phyloP scores from a whole-genome alignment of 768 basidiomycete genomes.

The Suillus tomentosus region DNA sequence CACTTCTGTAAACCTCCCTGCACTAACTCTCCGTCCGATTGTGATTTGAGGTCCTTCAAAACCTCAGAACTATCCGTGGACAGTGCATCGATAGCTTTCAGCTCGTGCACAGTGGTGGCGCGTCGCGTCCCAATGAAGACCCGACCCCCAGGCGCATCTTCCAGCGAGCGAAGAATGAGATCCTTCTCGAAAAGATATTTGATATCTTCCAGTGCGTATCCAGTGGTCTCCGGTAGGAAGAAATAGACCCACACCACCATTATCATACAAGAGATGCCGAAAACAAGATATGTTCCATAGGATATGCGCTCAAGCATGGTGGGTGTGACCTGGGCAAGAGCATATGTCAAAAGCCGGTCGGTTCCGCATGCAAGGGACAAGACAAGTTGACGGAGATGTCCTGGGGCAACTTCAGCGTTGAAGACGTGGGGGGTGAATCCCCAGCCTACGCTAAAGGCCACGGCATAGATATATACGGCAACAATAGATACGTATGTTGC shows the following conservation, averaged over 20 bases:
- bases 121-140: constrained; percentile 27
- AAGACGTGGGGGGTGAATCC: constrained; percentile 37
- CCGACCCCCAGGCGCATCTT: constrained; percentile 37
- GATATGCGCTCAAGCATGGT: constrained; percentile 32
- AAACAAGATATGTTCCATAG: constrained; percentile 36
- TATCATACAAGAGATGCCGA: constrained; percentile 31
- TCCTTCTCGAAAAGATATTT: constrained; percentile 37
- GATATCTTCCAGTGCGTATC: constrained; percentile 42
- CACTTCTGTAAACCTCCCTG: neutral
- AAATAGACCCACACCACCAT: constrained; percentile 38
- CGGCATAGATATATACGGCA: constrained; percentile 39
- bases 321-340: constrained; percentile 41
- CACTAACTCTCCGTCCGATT: neutral
- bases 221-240: constrained; percentile 44
- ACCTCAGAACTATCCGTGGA: neutral
- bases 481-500: constrained; percentile 37
- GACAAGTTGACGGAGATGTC: constrained; percentile 36
- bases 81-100: constrained; percentile 17
- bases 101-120: constrained; percentile 28
- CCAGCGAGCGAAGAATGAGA: constrained; percentile 28
- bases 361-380: constrained; percentile 33
- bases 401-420: constrained; percentile 37
- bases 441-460: constrained; percentile 39
- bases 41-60: neutral
- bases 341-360: constrained; percentile 42